Conservation (phyloP, 192 early-diverging fungal genomes). For the Dissophora globulifera region DNA sequence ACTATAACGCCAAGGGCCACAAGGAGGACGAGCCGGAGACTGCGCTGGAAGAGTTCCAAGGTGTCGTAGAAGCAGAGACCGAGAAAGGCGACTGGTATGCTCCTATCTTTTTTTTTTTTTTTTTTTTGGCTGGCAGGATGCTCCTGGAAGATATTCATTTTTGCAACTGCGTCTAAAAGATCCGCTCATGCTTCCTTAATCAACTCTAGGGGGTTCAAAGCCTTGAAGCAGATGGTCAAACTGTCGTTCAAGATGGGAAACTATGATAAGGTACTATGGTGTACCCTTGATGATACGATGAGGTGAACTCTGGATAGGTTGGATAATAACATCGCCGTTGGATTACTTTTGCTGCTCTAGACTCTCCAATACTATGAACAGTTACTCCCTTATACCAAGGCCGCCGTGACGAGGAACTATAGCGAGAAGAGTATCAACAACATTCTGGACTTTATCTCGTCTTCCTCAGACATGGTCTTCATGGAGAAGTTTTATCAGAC, state of each 20-base stretch:
- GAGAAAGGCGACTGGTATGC: slow-evolving; percentile 88
- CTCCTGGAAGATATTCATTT: too few species aligned
- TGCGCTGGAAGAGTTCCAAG: slow-evolving; percentile 80
- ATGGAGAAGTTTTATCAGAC: slow-evolving; percentile 87
- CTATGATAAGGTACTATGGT: slow-evolving; percentile 76
- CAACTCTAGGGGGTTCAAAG: slow-evolving; percentile 85
- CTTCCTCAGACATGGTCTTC: slow-evolving; percentile 79
- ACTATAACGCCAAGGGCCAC: slow-evolving; percentile 90
- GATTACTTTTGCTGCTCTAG: slow-evolving; percentile 52
- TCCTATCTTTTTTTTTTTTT: too few species aligned
- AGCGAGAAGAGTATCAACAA: slow-evolving; percentile 94
- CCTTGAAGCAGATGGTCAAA: slow-evolving; percentile 89
- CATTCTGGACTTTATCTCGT: slow-evolving; percentile 83
- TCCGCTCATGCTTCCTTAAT: neutral
- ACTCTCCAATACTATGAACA: slow-evolving; percentile 77
- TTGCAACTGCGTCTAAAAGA: too few species aligned
- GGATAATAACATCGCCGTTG: too few species aligned
- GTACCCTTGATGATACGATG: too few species aligned
- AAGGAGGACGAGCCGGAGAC: slow-evolving; percentile 82
- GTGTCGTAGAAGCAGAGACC: slow-evolving; percentile 80
- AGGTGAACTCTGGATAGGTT: too few species aligned
- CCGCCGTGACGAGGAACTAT: slow-evolving; percentile 84
- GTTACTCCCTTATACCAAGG: slow-evolving; percentile 79
- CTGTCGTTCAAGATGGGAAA: slow-evolving; percentile 73
- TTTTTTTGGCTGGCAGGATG: too few species aligned